phyloP scores from a whole-genome alignment of 257 asterid genomes.

The Primulina eburnea region DNA sequence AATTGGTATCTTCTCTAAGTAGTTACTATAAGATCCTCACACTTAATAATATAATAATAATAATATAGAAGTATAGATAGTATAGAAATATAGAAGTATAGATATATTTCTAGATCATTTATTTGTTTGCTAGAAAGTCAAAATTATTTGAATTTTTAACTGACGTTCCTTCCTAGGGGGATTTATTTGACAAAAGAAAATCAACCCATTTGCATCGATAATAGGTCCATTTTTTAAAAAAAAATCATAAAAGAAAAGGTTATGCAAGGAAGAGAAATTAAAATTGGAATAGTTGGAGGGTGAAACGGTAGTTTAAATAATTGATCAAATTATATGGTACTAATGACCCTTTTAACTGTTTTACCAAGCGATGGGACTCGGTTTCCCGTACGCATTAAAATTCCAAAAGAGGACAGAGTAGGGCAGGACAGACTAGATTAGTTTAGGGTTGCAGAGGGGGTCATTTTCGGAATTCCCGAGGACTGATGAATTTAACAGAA shows the following conservation, averaged over 20 bases:
- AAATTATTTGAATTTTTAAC: background rate
- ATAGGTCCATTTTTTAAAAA: no score
- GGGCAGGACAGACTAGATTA: background rate
- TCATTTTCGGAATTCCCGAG: background rate
- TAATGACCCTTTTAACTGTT: background rate
- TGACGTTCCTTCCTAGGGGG: no score
- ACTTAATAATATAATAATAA: no score
- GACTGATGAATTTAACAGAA: slow-evolving; percentile 1
- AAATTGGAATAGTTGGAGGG: no score
- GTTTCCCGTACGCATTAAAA: slow-evolving; percentile 8
- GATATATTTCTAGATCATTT: background rate
- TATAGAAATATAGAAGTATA: no score
- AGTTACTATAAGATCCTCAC: no score
- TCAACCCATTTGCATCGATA: background rate
- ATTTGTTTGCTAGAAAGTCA: background rate
- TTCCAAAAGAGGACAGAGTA: background rate
- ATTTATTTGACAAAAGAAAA: no score
- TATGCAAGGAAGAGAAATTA: no score
- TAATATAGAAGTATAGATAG: no score
- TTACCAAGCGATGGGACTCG: slow-evolving; percentile 22
- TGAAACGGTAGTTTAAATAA: background rate
- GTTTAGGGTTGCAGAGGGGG: background rate
- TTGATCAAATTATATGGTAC: background rate
- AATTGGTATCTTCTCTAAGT: no score
- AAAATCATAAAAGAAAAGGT: no score